A percentile compares a stretch with the other conserved stretches of the same genome.
phyloP scores from a whole-genome alignment of 208 protist species.

The Trypanosomatidae sp. region DNA sequence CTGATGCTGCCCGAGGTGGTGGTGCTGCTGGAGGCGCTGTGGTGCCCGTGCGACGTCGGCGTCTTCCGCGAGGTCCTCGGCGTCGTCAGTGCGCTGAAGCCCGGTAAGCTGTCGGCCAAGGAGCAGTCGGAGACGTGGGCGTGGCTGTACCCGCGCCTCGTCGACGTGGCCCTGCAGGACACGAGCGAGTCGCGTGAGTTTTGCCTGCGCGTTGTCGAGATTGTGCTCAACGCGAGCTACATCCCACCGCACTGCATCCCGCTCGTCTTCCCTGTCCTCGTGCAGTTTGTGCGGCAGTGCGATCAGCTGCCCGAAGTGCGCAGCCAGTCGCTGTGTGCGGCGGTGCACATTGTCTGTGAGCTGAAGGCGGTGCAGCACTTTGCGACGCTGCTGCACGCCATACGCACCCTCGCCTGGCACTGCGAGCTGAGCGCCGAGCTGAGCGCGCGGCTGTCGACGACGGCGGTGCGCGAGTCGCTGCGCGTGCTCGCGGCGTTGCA shows the following conservation, averaged over 20 bases:
- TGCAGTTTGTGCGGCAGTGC: conserved; percentile 70
- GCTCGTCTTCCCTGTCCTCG: conserved; percentile 74
- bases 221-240: conserved; percentile 75
- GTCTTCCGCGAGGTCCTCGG: conserved; percentile 78
- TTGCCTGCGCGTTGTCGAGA: conserved; percentile 78
- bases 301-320: conserved; percentile 81
- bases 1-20: conserved; percentile 83
- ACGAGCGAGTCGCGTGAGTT: conserved; percentile 75
- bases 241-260: conserved; percentile 85
- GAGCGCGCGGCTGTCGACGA: conserved; percentile 60
- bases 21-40: conserved; percentile 79
- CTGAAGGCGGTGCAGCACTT: conserved; percentile 82
- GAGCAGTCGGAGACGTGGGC: conserved; percentile 85
- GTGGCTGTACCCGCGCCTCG: conserved; percentile 83
- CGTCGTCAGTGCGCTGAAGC: conserved; percentile 79
- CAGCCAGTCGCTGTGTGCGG: conserved; percentile 65
- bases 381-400: conserved; percentile 61
- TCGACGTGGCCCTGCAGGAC: conserved; percentile 83
- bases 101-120: conserved; percentile 80
- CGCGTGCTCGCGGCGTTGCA: conserved; percentile 63
- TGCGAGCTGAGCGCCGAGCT: conserved; percentile 75
- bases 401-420: conserved; percentile 72
- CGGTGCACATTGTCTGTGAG: conserved; percentile 80
- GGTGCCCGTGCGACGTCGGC: conserved; percentile 59
- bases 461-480: conserved; percentile 57